phyloP scores from a whole-genome alignment of 306 rosid genomes.

The Quercus bicolor region DNA sequence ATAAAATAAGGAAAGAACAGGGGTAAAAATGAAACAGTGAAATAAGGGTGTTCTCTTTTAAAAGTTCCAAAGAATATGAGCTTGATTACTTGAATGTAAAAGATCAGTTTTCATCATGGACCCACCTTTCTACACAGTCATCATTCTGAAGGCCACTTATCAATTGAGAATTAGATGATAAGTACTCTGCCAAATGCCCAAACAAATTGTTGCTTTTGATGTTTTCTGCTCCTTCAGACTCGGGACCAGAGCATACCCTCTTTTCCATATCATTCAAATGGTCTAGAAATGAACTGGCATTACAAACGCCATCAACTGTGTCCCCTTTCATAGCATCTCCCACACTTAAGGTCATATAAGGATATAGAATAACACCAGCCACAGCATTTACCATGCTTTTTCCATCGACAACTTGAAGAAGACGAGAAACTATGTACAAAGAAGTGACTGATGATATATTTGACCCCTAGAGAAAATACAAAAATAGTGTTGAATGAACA shows the following conservation, averaged over 20 bases:
- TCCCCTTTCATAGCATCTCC: slow-evolving; percentile 30
- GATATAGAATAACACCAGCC: slow-evolving; percentile 47
- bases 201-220: slow-evolving; percentile 14
- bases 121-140: slow-evolving; percentile 46
- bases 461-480: slow-evolving; percentile 45
- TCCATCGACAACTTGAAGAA: slow-evolving; percentile 84
- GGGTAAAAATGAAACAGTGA: background rate
- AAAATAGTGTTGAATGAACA: slow-evolving; percentile 22
- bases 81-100: background rate
- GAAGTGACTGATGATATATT: slow-evolving; percentile 56
- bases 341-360: slow-evolving; percentile 34
- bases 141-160: slow-evolving; percentile 17
- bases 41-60: background rate
- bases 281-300: slow-evolving; percentile 31
- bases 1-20: background rate
- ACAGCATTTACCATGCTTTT: slow-evolving; percentile 48
- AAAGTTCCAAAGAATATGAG: background rate
- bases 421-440: slow-evolving; percentile 53
- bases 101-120: background rate
- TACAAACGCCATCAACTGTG: slow-evolving; percentile 19
- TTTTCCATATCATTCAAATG: slow-evolving; percentile 40
- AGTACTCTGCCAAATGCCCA: slow-evolving; percentile 27
- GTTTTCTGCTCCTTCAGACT: slow-evolving; percentile 40
- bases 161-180: slow-evolving; percentile 26
- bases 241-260: slow-evolving; percentile 20